Percentiles rank a stretch among this genome's conserved stretches.
phyloP scores from a whole-genome alignment of 2,329 filamentous ascomycete genomes.

The Lasiodiplodia gonubiensis region DNA sequence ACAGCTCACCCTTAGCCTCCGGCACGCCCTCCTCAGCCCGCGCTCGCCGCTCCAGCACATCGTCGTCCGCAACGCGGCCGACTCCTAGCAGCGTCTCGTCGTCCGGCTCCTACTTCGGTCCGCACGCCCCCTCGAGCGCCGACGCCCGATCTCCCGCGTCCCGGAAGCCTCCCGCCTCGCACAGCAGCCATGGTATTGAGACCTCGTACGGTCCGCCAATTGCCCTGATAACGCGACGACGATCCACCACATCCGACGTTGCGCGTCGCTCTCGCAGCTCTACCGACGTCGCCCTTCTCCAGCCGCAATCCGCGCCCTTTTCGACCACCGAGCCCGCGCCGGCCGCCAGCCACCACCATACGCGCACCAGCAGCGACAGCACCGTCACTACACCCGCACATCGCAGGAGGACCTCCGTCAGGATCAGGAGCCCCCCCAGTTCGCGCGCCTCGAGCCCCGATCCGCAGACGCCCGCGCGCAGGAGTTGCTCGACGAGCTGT shows the following conservation, averaged over 20 bases:
- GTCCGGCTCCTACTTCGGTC: conserved; percentile 40
- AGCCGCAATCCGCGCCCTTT: conserved; percentile 37
- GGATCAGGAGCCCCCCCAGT: conserved; percentile 19
- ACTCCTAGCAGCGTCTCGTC: conserved; percentile 32
- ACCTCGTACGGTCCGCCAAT: conserved; percentile 57
- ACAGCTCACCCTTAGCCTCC: conserved; percentile 20
- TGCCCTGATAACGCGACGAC: conserved; percentile 54
- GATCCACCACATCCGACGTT: conserved; percentile 39
- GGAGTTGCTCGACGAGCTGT: conserved; percentile 30
- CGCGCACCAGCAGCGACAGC: conserved; percentile 31
- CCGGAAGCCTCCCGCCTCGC: conserved; percentile 54
- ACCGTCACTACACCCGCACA: conserved; percentile 22
- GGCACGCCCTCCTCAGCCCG: conserved; percentile 23
- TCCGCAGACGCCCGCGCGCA: conserved; percentile 18
- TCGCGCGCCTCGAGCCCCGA: conserved; percentile 23
- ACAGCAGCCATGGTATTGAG: conserved; percentile 57
- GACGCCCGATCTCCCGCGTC: conserved; percentile 40
- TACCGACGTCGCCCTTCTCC: conserved; percentile 38
- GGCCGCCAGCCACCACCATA: conserved; percentile 30
- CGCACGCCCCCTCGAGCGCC: conserved; percentile 37
- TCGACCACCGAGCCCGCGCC: conserved; percentile 7
- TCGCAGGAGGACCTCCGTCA: not conserved
- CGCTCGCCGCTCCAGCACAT: conserved; percentile 22
- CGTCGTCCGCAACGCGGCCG: conserved; percentile 17
- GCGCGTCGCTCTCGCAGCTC: conserved; percentile 41